A percentile compares a stretch with the other conserved stretches of the same genome.
Evolutionary conservation across 2,329 filamentous ascomycete species (phyloP).

Genomic region (Trichoderma gracile): DNA sequence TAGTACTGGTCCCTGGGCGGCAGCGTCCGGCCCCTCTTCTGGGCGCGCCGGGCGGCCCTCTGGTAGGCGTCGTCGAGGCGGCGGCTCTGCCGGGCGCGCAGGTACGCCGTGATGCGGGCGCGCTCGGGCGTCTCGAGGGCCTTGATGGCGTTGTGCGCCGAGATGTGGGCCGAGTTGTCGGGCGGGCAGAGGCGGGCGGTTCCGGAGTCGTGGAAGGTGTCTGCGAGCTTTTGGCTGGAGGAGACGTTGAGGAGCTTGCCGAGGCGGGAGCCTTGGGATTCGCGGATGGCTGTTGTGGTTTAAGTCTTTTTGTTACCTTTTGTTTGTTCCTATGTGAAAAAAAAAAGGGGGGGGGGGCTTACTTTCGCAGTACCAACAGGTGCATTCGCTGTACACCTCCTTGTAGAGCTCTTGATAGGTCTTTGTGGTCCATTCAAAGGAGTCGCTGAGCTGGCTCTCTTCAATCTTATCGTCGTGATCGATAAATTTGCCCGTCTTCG

Average conservation of each 20-base stretch:
- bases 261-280: constrained; percentile 19
- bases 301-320: background rate
- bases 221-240: constrained; percentile 37
- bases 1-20: constrained; percentile 53
- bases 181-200: constrained; percentile 53
- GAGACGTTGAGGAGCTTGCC: constrained; percentile 32
- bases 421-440: constrained; percentile 73
- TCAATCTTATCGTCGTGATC: constrained; percentile 85
- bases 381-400: constrained; percentile 75
- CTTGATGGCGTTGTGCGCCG: constrained; percentile 67
- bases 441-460: constrained; percentile 60
- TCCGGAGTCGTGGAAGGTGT: constrained; percentile 50
- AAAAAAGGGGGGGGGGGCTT: constrained; percentile 24
- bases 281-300: constrained; percentile 11
- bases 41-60: constrained; percentile 52
- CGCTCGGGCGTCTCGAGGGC: constrained; percentile 26
- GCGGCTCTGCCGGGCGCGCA: constrained; percentile 30
- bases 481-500: constrained; percentile 58
- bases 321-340: constrained; percentile 36
- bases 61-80: constrained; percentile 58
- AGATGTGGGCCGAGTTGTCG: constrained; percentile 67
- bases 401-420: constrained; percentile 65
- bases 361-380: constrained; percentile 81
- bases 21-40: constrained; percentile 50
- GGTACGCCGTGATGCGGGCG: background rate